These are phyloP conservation scores for Pinus albicaulis DNA, from an alignment of 75 land plant genomes.

Conservation along the genomic window DNA sequence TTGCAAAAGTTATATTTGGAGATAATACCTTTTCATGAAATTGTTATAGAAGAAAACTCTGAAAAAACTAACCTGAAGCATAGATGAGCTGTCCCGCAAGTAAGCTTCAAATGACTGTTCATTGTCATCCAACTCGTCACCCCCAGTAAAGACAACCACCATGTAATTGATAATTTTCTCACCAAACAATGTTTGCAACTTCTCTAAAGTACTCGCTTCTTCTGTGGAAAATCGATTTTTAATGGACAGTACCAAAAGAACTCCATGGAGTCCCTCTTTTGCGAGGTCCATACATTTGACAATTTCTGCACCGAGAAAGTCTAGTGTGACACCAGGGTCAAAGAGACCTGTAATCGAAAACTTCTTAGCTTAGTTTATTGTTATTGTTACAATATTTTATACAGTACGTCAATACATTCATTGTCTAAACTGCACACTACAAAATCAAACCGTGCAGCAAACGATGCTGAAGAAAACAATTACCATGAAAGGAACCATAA, in stretches of 20 bases:
- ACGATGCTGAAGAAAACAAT: too few species aligned
- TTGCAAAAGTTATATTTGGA: neutral
- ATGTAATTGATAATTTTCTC: constrained; percentile 56
- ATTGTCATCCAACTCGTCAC: constrained; percentile 68
- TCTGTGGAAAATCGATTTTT: constrained; percentile 59
- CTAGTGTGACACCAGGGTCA: constrained; percentile 37
- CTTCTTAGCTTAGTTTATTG: neutral
- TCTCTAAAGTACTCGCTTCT: constrained; percentile 50
- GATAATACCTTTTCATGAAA: neutral
- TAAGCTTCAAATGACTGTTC: constrained; percentile 50
- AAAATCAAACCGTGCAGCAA: too few species aligned
- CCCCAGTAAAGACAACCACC: constrained; percentile 83
- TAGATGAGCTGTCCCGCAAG: constrained; percentile 40
- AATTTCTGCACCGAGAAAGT: constrained; percentile 50
- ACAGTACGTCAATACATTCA: too few species aligned
- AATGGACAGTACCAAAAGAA: constrained; percentile 57
- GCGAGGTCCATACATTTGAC: constrained; percentile 63
- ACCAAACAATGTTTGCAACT: constrained; percentile 59
- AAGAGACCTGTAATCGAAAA: constrained; percentile 44
- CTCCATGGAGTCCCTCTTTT: constrained; percentile 69
- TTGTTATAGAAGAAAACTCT: too few species aligned
- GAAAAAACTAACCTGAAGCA: constrained; percentile 35
- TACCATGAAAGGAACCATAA: too few species aligned
- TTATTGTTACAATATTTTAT: too few species aligned
- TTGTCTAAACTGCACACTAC: too few species aligned